Evolutionary conservation across 768 basidiomycete genomes (phyloP), one percentile per base, ranked within the genome.

Genomic region (Candolleomyces aberdarensis): DNA sequence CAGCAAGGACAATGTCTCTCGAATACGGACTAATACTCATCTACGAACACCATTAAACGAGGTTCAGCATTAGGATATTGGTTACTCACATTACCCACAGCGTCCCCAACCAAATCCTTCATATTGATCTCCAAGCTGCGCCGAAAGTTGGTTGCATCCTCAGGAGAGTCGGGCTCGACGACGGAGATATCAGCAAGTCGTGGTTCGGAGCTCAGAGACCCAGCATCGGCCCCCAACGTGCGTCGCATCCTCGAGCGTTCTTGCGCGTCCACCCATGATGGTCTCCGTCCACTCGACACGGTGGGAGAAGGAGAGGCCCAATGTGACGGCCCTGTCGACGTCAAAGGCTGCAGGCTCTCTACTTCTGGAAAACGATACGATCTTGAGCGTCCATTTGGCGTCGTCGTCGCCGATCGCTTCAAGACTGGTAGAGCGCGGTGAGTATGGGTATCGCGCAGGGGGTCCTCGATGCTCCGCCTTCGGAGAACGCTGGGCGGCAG

Each of bases 1-100:
- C 89, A 54, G 94, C 96, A 49, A 98, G 84, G 3, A 94, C 94
- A 26, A 98, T 82, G 70, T 98, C 96, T 20, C 96, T 83, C 56
- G 86, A 89, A 5, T 88, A 81, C 10, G 96, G 96, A 66, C 92
- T 91, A 57, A 97, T 96, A 60, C 90, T 92, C 92, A 94, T 92
- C 92, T 94, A 66, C 10, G 56, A 36, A 0, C 54, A 26, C 26
- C 26, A 26, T 26, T 26, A 26, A 26, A 3, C 26, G 26, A 26
- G 2, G 26, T 26, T 26, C 26, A 47, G 54, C 22, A 29, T 70
- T 40, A 64, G 57, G 26, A 43, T 20, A n/a, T 26, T 26, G 26
- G 26, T 26, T 26, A 80, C 89, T 69, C 58, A 92, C 91, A 71
- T 91, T 93, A 9, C 91, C 91, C 1, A 93, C 89, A 26, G 90